phyloP scores from a whole-genome alignment of 306 rosid genomes.

The Neltuma alba region DNA sequence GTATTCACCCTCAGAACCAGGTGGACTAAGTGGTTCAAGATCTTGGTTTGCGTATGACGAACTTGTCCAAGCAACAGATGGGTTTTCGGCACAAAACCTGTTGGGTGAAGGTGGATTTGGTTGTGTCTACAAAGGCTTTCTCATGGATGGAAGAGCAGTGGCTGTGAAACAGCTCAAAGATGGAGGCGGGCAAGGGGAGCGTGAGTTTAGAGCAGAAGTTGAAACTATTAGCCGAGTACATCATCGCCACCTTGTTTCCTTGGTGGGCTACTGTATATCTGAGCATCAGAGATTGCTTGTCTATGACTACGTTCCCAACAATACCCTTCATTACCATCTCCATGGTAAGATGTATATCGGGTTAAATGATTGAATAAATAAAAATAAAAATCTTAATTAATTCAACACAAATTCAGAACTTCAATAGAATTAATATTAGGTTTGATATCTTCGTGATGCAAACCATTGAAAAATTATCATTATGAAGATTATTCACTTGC shows the following conservation, averaged over 20 bases:
- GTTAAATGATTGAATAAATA: constrained; percentile 21
- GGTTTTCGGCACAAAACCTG: constrained; percentile 67
- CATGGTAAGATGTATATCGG: constrained; percentile 71
- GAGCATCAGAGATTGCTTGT: constrained; percentile 92
- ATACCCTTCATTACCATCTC: constrained; percentile 90
- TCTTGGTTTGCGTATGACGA: constrained; percentile 85
- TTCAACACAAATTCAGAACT: not conserved
- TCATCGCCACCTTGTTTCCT: constrained; percentile 96
- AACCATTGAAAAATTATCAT: not conserved
- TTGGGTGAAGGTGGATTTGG: constrained; percentile 99
- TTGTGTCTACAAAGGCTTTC: constrained; percentile 89
- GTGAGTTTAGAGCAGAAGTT: constrained; percentile 98
- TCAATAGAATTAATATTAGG: not conserved
- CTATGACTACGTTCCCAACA: constrained; percentile 78
- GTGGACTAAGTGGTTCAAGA: constrained; percentile 72
- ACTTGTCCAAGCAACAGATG: constrained; percentile 76
- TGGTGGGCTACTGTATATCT: constrained; percentile 93
- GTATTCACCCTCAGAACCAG: constrained; percentile 73
- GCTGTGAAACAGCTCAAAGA: constrained; percentile 94
- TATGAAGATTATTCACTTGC: constrained; percentile 8
- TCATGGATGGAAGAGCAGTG: constrained; percentile 82
- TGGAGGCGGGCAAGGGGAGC: constrained; percentile 98
- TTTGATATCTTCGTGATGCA: constrained; percentile 11
- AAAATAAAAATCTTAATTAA: not conserved
- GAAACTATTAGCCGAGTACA: constrained; percentile 95